Evolutionary conservation across 1,284 basidiomycete species (phyloP).

Genomic region (Trametes pubescens): DNA sequence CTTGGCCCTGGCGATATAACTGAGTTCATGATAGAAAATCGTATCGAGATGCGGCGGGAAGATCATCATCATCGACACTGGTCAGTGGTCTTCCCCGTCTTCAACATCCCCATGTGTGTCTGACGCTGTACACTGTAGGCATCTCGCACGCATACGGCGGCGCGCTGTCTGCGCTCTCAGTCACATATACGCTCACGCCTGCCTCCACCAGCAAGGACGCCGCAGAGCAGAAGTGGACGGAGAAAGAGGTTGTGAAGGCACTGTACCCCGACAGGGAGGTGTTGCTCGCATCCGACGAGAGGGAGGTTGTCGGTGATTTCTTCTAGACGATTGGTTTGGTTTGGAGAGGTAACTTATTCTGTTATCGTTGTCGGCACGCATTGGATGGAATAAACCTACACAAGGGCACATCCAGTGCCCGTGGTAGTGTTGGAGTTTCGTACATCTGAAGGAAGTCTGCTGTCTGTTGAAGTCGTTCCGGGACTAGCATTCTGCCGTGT

Average conservation of each 20-base stretch:
- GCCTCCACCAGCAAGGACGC: conserved; percentile 38
- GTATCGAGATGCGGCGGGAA: conserved; percentile 85
- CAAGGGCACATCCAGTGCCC: background rate
- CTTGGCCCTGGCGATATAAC: too few relatives aligned
- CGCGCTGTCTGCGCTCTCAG: conserved; percentile 84
- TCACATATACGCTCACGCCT: conserved; percentile 80
- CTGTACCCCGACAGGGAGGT: conserved; percentile 71
- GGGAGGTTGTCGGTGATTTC: conserved; percentile 60
- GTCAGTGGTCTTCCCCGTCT: conserved; percentile 48
- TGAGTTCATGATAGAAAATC: conserved; percentile 59
- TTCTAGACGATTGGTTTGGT: conserved; percentile 14
- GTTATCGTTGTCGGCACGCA: background rate
- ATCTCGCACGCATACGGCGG: conserved; percentile 97
- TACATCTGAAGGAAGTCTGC: background rate
- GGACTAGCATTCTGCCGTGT: too few relatives aligned
- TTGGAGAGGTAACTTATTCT: conserved; percentile 29
- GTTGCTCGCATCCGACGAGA: conserved; percentile 58
- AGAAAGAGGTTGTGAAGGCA: conserved; percentile 82
- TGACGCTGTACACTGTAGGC: too few relatives aligned
- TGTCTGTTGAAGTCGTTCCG: too few relatives aligned
- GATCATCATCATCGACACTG: conserved; percentile 91
- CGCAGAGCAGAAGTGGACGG: conserved; percentile 63
- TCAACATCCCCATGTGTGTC: too few relatives aligned
- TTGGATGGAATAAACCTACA: conserved; percentile 13
- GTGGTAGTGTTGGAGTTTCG: background rate